A percentile compares a stretch with the other conserved stretches of the same genome.
Conservation (phyloP, 257 asterid species). For the Fraxinus anomala region DNA sequence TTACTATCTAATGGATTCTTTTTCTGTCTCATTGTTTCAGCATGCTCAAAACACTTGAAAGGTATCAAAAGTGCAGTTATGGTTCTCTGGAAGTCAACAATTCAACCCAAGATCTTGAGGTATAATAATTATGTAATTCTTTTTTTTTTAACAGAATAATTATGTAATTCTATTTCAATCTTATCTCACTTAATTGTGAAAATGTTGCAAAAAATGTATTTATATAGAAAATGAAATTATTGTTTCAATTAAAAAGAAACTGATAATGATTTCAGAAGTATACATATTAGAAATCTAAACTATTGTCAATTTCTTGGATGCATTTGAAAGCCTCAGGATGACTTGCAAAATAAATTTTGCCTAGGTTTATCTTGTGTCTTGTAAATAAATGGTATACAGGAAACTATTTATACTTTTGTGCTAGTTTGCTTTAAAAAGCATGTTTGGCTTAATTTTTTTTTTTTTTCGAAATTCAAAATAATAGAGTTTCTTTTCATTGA, state of each 20-base stretch:
- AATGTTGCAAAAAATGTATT: not conserved
- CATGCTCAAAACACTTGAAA: slow-evolving; percentile 87
- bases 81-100: slow-evolving; percentile 73
- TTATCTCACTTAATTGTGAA: too few species aligned
- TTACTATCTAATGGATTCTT: not conserved
- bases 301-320: not conserved
- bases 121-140: slow-evolving; percentile 14
- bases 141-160: too few species aligned
- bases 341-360: not conserved
- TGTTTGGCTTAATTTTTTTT: too few species aligned
- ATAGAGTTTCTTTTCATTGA: too few species aligned
- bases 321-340: not conserved
- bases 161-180: not conserved
- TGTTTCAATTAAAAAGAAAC: not conserved
- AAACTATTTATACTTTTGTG: too few species aligned
- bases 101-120: slow-evolving; percentile 73
- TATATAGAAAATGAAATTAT: not conserved
- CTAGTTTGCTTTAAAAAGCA: too few species aligned
- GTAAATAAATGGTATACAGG: too few species aligned
- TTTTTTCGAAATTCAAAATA: too few species aligned
- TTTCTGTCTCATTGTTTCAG: slow-evolving; percentile 36
- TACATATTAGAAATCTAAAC: too few species aligned
- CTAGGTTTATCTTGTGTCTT: too few species aligned
- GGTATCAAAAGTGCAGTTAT: slow-evolving; percentile 91
- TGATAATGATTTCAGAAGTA: not conserved